Evolutionary conservation across 83 land plant species (phyloP).

Genomic region (Diphasiastrum complanatum): DNA sequence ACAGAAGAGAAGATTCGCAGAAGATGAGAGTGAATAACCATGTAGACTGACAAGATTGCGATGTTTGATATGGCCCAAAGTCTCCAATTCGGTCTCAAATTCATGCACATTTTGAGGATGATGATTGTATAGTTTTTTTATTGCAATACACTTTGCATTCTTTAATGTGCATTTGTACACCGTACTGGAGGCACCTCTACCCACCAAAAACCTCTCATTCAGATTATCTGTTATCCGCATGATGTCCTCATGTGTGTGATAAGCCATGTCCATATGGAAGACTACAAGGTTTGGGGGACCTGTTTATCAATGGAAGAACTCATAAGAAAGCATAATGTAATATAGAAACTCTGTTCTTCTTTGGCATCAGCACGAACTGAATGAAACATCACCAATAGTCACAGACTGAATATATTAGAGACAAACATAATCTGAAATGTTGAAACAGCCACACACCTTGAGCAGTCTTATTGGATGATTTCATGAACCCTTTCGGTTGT

Average conservation of each 20-base stretch:
- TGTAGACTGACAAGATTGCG: conserved; percentile 87
- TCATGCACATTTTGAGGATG: conserved; percentile 70
- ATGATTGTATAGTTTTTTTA: conserved; percentile 77
- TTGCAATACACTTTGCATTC: conserved; percentile 87
- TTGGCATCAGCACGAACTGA: not conserved
- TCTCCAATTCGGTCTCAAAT: conserved; percentile 88
- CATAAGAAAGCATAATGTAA: not conserved
- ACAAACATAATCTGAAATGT: not conserved
- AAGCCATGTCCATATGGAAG: conserved; percentile 96
- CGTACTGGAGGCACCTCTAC: conserved; percentile 91
- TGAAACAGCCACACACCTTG: conserved; percentile 9
- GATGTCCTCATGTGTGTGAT: conserved; percentile 87
- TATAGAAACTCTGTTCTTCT: not conserved
- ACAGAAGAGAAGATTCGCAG: conserved; percentile 81
- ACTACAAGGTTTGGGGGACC: conserved; percentile 84
- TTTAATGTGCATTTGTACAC: conserved; percentile 88
- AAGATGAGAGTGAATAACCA: conserved; percentile 80
- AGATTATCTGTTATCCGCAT: conserved; percentile 93
- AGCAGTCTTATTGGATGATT: conserved; percentile 22
- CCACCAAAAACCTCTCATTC: conserved; percentile 82
- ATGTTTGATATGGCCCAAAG: conserved; percentile 91
- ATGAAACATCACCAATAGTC: not conserved
- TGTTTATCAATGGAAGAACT: conserved; percentile 17
- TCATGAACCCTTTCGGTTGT: conserved; percentile 35
- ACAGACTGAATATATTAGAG: conserved; percentile 1